Evolutionary conservation across 192 early-diverging fungal species (phyloP).

Genomic region (Coemansia sp.): DNA sequence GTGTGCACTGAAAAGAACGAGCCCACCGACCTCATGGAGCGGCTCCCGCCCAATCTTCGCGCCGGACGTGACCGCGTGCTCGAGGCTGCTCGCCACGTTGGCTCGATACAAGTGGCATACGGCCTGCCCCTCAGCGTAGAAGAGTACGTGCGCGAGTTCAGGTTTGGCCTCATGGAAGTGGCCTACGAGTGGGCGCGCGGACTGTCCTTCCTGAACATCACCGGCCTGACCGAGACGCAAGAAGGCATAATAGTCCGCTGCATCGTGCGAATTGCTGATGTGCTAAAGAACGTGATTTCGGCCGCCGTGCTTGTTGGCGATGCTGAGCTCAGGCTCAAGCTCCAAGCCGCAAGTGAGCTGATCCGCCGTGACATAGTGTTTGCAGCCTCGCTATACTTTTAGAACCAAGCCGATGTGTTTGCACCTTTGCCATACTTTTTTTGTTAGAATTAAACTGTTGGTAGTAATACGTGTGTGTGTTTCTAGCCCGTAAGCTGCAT

Average conservation of each 20-base stretch:
- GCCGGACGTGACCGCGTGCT: slow-evolving; percentile 66
- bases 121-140: slow-evolving; percentile 62
- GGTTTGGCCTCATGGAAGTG: slow-evolving; percentile 93
- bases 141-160: slow-evolving; percentile 59
- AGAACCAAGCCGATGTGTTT: slow-evolving; percentile 64
- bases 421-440: slow-evolving; percentile 80
- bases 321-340: slow-evolving; percentile 82
- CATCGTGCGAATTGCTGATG: slow-evolving; percentile 93
- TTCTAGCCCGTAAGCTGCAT: slow-evolving; percentile 57
- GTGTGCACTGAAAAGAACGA: slow-evolving; percentile 92
- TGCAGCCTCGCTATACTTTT: slow-evolving; percentile 84
- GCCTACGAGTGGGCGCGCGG: slow-evolving; percentile 99
- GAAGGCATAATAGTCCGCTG: slow-evolving; percentile 96
- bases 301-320: slow-evolving; percentile 92
- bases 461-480: neutral
- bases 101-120: slow-evolving; percentile 69
- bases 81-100: slow-evolving; percentile 70
- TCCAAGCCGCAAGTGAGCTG: slow-evolving; percentile 83
- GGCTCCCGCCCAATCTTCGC: slow-evolving; percentile 34
- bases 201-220: slow-evolving; percentile 89
- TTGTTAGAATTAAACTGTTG: neutral
- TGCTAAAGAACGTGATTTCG: slow-evolving; percentile 83
- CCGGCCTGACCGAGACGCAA: slow-evolving; percentile 88
- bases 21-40: slow-evolving; percentile 30
- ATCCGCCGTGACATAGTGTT: slow-evolving; percentile 97